Evolutionary conservation across 305 asterid genomes (phyloP), one percentile per base, ranked within the genome.

Genomic region (Fraxinus angustifolia): DNA sequence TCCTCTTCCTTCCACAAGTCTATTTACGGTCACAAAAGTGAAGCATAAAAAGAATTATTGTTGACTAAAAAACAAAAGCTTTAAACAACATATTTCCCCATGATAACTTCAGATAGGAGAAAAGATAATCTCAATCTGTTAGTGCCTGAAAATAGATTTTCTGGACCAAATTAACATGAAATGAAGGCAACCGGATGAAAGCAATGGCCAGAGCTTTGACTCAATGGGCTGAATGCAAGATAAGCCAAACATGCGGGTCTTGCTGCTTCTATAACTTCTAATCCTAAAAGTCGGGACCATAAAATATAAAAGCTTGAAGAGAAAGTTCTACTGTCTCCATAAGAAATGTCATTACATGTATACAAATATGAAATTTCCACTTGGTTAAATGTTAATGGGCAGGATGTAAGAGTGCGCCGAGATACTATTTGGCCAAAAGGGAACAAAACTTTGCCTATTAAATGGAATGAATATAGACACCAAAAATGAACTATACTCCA

Each of bases 31-130:
- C 70, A 36, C 35, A 76, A 77, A 77, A 26, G 19, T 58, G 40
- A 53, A 42, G 82, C 75, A 77, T 77, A 3, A 3, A 10, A 72
- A 78, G 38, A 36, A 34, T 34, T 72, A 31, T 60, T 67, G 78
- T 76, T 34, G 50, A 34, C 53, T 6, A 17, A 33, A 72, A 72
- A 34, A 23, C 48, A 34, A 72, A 71, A 72, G 48, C 14, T 72
- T 76, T 76, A 38, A 79, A 73, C 23, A 75, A 58, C 26, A 76
- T 50, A 34, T 50, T 73, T 42, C 34, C 40, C 21, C 11, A 21
- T 4, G 73, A 45, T 56, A 82, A 79, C 78, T 73, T 78, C 76
- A 40, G 35, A 68, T 73, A 71, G 58, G 70, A 77, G 62, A 70
- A 33, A 33, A 17, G 73, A n/a, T 34, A 6, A 67, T 75, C 81